phyloP scores from a whole-genome alignment of 2,329 filamentous ascomycete species.

The Pseudogymnoascus sp. region DNA sequence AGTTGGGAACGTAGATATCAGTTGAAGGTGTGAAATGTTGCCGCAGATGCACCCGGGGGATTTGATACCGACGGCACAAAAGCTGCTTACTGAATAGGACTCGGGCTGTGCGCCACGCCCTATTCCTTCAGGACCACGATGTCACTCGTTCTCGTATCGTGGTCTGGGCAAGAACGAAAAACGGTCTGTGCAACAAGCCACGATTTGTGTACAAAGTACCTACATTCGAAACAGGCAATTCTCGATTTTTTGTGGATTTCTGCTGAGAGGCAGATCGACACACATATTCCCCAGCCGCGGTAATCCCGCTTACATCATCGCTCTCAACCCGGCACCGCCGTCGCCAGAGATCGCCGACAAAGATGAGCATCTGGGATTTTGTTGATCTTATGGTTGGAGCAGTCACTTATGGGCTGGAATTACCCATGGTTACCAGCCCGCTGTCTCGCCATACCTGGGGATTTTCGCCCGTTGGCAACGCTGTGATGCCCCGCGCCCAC shows the following conservation, averaged over 20 bases:
- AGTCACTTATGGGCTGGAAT: neutral
- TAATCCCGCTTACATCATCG: slow-evolving; percentile 2
- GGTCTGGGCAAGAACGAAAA: neutral
- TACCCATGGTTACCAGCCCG: neutral
- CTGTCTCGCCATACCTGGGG: neutral
- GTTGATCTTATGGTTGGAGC: neutral
- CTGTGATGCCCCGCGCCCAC: neutral
- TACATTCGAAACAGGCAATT: slow-evolving; percentile 1
- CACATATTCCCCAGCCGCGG: neutral
- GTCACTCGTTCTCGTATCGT: neutral
- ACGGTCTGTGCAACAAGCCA: slow-evolving; percentile 7
- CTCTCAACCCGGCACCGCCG: neutral
- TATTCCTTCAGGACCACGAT: slow-evolving; percentile 2
- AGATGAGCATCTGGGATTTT: slow-evolving; percentile 2
- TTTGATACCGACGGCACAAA: neutral
- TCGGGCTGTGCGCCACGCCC: neutral
- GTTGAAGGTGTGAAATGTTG: neutral
- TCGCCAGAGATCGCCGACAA: neutral
- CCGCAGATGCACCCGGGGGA: neutral
- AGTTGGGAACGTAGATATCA: neutral
- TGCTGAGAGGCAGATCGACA: neutral
- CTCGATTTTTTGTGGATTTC: neutral
- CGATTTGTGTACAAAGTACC: neutral
- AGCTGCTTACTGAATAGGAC: neutral
- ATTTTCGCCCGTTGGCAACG: slow-evolving; percentile 4